phyloP scores from a whole-genome alignment of 805 yeast genomes.

The Candida awuae region DNA sequence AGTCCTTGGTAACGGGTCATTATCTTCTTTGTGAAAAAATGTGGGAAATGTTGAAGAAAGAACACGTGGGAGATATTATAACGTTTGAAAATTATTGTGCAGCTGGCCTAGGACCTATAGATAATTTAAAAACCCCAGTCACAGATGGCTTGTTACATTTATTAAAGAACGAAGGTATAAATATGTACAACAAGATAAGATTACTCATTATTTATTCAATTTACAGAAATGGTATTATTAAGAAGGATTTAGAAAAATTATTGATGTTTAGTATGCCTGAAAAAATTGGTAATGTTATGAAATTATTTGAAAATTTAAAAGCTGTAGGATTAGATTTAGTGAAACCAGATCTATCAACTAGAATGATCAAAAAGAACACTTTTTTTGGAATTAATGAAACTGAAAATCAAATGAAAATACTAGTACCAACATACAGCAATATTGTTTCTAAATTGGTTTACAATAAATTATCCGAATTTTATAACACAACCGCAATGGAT shows the following conservation, averaged over 20 bases:
- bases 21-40: slow-evolving; percentile 41
- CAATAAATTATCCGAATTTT: slow-evolving; percentile 24
- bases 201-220: slow-evolving; percentile 66
- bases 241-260: slow-evolving; percentile 63
- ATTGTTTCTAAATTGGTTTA: slow-evolving; percentile 21
- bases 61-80: slow-evolving; percentile 43
- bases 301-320: slow-evolving; percentile 50
- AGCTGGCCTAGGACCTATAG: slow-evolving; percentile 62
- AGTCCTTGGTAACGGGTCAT: slow-evolving; percentile 25
- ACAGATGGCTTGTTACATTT: slow-evolving; percentile 49
- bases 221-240: slow-evolving; percentile 74
- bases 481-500: slow-evolving; percentile 13
- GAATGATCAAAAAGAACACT: slow-evolving; percentile 39
- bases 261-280: slow-evolving; percentile 41
- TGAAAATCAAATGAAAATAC: slow-evolving; percentile 20
- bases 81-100: slow-evolving; percentile 80
- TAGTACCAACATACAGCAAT: slow-evolving; percentile 24
- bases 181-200: slow-evolving; percentile 60
- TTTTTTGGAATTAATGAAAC: slow-evolving; percentile 42
- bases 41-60: slow-evolving; percentile 45
- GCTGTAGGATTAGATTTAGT: slow-evolving; percentile 29
- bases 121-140: slow-evolving; percentile 46
- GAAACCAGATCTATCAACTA: slow-evolving; percentile 33
- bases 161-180: slow-evolving; percentile 41
- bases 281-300: slow-evolving; percentile 33